These are phyloP conservation scores for Phytophthora hibernalis DNA, from an alignment of 352 stramenopile genomes.

Conservation along the genomic window DNA sequence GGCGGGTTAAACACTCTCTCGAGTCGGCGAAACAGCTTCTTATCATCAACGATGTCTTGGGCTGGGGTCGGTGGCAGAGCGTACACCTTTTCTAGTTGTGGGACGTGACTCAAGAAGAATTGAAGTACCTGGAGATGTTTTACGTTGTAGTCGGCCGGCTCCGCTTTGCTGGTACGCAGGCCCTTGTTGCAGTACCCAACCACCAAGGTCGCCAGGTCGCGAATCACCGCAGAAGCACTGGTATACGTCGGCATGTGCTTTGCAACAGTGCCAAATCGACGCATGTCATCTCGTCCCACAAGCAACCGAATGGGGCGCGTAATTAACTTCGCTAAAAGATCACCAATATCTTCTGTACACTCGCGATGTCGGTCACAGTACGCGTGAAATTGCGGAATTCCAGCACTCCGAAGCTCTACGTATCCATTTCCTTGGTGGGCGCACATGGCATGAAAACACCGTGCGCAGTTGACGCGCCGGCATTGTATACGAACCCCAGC, in stretches of 20 bases:
- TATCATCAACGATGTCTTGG: constrained; percentile 51
- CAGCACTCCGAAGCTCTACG: constrained; percentile 42
- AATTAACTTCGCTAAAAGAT: constrained; percentile 61
- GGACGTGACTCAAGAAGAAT: constrained; percentile 69
- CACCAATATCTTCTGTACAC: constrained; percentile 44
- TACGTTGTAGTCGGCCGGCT: constrained; percentile 60
- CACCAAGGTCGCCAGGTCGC: constrained; percentile 49
- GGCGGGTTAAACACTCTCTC: constrained; percentile 61
- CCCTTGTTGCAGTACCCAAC: constrained; percentile 66
- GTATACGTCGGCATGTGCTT: constrained; percentile 52
- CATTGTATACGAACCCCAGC: constrained; percentile 65
- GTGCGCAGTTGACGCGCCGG: constrained; percentile 52
- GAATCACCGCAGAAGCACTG: constrained; percentile 48
- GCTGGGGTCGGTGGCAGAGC: constrained; percentile 24
- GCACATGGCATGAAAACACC: constrained; percentile 77
- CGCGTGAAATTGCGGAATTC: constrained; percentile 58
- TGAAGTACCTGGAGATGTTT: constrained; percentile 77
- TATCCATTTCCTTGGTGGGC: constrained; percentile 50
- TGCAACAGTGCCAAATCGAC: constrained; percentile 50
- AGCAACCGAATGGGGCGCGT: constrained; percentile 57
- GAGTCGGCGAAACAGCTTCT: constrained; percentile 58
- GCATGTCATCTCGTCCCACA: constrained; percentile 59
- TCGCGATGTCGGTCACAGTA: constrained; percentile 75
- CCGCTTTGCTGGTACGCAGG: constrained; percentile 49
- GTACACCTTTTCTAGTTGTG: constrained; percentile 72